These are phyloP conservation scores for Gentiana macrophylla DNA, from an alignment of 257 asterid genomes.

Conservation along the genomic window DNA sequence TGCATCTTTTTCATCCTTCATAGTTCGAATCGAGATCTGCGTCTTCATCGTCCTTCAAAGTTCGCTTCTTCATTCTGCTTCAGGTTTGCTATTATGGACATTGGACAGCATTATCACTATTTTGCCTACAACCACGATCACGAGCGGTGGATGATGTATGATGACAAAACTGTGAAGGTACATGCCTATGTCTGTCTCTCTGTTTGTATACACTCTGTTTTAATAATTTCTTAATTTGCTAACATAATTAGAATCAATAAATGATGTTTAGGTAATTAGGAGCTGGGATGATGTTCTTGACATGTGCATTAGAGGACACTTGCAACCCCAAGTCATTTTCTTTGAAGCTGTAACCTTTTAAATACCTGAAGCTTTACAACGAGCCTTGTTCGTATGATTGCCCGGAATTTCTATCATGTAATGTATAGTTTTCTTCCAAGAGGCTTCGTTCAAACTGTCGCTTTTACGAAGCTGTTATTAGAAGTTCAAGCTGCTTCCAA, in stretches of 20 bases:
- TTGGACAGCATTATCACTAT: conserved; percentile 86
- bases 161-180: conserved; percentile 94
- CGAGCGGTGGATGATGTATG: conserved; percentile 86
- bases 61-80: too few species aligned
- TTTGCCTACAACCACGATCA: conserved; percentile 70
- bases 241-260: neutral
- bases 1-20: too few species aligned
- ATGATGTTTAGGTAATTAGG: conserved; percentile 52
- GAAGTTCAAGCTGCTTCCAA: conserved; percentile 20
- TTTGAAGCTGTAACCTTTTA: conserved; percentile 66
- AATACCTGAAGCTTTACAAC: conserved; percentile 7
- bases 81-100: conserved; percentile 54
- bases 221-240: too few species aligned
- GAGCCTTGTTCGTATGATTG: conserved; percentile 16
- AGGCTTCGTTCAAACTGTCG: neutral
- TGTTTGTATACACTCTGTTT: neutral
- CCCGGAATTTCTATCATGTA: conserved; percentile 10
- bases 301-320: conserved; percentile 82
- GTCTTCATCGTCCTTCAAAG: too few species aligned
- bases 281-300: conserved; percentile 76
- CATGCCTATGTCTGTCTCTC: conserved; percentile 1
- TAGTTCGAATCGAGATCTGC: too few species aligned
- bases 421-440: conserved; percentile 6
- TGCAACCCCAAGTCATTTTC: conserved; percentile 93
- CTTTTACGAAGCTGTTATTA: conserved; percentile 11